Base-by-base conservation (phyloP, 2,329 filamentous ascomycete genomes). In the Stemphylium beticola region DNA sequence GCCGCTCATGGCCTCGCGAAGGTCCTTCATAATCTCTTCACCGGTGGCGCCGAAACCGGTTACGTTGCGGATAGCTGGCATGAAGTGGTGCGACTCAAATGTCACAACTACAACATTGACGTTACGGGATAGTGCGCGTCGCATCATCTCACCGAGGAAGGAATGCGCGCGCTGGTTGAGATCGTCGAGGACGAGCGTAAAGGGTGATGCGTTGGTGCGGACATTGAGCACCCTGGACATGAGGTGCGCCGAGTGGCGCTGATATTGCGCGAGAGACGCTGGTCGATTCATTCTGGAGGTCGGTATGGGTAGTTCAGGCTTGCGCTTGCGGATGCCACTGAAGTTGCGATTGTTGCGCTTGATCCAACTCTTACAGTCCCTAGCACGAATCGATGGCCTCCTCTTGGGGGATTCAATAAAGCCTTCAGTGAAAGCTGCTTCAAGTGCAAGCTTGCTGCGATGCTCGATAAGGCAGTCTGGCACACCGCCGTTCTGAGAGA, bases 171-270 rank as follows among this genome's bases (percentile, higher is more conserved):
- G 86, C 76, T 96, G 92, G 77, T 96, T 92, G 26, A 97, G 81
- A 31, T 83, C 91, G 75, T 98, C 93, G 52, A 96, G 81, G 3
- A 97, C 77, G 22, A 98, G 80, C 0, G 93, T 97, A 68, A 98
- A 86, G 2, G 93, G 93, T 43, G 92, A 96, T 12, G 89, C 87
- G 52, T 86, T 87, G 74, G 95, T 90, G 58, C 91, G 85, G 51
- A 91, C 80, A 69, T 87, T 91, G 60, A 96, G 81, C 2, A 96
- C 80, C 70, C 92, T 93, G 60, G 92, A 90, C 50, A 96, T 87
- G 2, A 96, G 81, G 2, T 96, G 84, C 18, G 96, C 78, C 72
- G 92, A 93, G 76, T 96, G 92, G 17, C 91, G 93, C 61, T 91
- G 85, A 26, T 90, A 83, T 69, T 96, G 91, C 41, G 61, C 62